Base-by-base conservation (phyloP, 257 asterid genomes). In the Solanum acaule region DNA sequence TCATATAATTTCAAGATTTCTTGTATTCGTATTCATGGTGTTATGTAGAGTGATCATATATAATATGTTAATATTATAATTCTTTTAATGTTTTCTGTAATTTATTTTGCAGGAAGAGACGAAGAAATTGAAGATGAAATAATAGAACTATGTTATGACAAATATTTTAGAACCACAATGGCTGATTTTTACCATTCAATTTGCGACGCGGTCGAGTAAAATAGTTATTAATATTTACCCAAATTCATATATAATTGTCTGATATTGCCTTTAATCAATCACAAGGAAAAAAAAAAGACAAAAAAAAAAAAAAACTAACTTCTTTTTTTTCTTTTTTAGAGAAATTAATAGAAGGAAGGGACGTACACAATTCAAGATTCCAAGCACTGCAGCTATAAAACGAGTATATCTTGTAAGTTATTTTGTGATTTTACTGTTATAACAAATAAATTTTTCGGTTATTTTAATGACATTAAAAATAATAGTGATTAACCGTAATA, bases 121-220 rank as follows among this genome's bases (percentile, higher is more conserved):
- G 94, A 92, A 87, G 86, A 86, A 63, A 90, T 46, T 34, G 82
- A 91, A 61, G 92, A 44, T 73, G 92, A 37, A 56, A 38, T 91
- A 18, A 86, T 95, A 56, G 92, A 86, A 73, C 56, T 85, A 84
- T 92, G 96, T 59, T 96, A 96, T 11, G 91, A 94, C 4, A 88
- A 87, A 67, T 93, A 88, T 89, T 93, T 95, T 67, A 86, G 29
- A 16, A 61, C 90, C 87, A 83, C 92, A 3, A 40, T 52, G 22
- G 88, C 92, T 63, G 96, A 95, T 22, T 93, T 94, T 90, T 91
- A 89, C 84, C 98, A 96, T 42, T 96, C 96, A 23, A 86, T 96
- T 49, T 95, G 96, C 92, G 90, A 77, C 87, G 91, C 94, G 2
- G 94, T 96, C 91, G 96, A 96, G 98, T 96, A 92, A 52, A 49